phyloP scores from a whole-genome alignment of 441 rosid genomes.

The Theobroma grandiflorum region DNA sequence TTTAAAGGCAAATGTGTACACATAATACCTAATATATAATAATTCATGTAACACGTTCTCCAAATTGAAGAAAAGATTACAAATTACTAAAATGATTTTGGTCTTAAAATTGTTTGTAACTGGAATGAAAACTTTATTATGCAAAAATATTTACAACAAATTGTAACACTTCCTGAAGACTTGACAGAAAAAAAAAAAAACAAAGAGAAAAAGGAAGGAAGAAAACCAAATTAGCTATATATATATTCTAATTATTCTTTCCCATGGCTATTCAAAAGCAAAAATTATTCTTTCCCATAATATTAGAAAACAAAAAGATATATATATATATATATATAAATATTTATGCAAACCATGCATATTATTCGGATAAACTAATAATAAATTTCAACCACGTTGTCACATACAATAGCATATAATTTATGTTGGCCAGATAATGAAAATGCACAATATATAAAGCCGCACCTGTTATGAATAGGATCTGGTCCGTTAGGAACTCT shows the following conservation, averaged over 20 bases:
- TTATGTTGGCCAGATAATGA: not conserved
- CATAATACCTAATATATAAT: not conserved
- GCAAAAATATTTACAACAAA: not conserved
- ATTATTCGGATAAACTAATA: too few relatives aligned
- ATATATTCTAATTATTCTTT: too few relatives aligned
- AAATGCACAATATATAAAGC: not conserved
- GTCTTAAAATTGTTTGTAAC: not conserved
- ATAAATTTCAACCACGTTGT: too few relatives aligned
- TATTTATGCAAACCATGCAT: not conserved
- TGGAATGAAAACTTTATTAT: not conserved
- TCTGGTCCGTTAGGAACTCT: slow-evolving; percentile 92
- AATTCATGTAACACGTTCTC: not conserved
- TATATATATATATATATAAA: not conserved
- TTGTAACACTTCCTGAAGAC: not conserved
- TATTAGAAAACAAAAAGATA: not conserved
- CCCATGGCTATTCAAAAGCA: too few relatives aligned
- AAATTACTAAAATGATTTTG: not conserved
- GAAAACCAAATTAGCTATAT: not conserved
- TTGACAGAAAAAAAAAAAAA: not conserved
- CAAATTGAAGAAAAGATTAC: not conserved
- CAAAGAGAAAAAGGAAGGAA: not conserved
- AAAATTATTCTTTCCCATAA: not conserved
- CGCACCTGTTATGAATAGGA: slow-evolving; percentile 93
- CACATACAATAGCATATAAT: not conserved
- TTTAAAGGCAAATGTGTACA: not conserved